These are phyloP conservation scores for Eucalyptus curtisii DNA, from an alignment of 345 rosid genomes.

Conservation along the genomic window DNA sequence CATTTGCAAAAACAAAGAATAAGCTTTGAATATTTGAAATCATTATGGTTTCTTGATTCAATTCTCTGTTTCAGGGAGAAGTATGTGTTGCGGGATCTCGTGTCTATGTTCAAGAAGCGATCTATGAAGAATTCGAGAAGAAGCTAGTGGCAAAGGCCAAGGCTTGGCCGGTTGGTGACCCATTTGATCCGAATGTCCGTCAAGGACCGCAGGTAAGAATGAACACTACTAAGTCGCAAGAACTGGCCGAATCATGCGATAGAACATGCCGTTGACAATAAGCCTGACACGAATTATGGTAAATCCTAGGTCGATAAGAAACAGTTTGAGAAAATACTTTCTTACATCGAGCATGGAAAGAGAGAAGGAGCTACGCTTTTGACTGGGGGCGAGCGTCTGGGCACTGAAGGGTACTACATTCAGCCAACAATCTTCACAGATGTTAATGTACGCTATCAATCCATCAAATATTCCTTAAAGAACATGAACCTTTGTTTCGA, in stretches of 20 bases:
- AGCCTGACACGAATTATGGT: background rate
- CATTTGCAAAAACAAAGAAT: background rate
- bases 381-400: constrained; percentile 37
- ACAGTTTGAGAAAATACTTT: constrained; percentile 41
- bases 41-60: background rate
- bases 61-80: constrained; percentile 39
- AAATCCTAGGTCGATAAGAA: constrained; percentile 30
- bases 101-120: constrained; percentile 66
- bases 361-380: constrained; percentile 58
- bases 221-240: background rate
- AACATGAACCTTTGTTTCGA: background rate
- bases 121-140: constrained; percentile 39
- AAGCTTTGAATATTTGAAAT: background rate
- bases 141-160: constrained; percentile 48
- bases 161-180: constrained; percentile 54
- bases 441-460: constrained; percentile 31
- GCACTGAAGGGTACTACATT: constrained; percentile 49
- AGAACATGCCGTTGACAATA: background rate
- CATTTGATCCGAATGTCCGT: constrained; percentile 32
- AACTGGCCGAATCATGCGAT: fast-evolving
- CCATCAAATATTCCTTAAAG: background rate
- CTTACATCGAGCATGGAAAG: constrained; percentile 60
- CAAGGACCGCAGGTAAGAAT: constrained; percentile 71
- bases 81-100: constrained; percentile 68
- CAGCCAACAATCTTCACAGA: constrained; percentile 61